Evolutionary conservation across 768 basidiomycete species (phyloP).

Genomic region (Mycena indigotica): DNA sequence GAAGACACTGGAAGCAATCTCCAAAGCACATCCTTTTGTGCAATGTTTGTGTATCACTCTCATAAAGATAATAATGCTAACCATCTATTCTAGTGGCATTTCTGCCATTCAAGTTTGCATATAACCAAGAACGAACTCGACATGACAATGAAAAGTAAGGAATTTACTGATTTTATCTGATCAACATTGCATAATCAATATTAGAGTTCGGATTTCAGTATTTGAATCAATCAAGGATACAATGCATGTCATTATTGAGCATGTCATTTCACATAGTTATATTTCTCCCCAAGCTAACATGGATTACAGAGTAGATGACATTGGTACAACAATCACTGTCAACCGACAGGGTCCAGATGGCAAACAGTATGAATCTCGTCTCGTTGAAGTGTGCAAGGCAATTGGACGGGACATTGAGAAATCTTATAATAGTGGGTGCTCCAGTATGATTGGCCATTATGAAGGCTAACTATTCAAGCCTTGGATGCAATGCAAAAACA

Average conservation of each 20-base stretch:
- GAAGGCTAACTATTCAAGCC: background rate
- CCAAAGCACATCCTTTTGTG: background rate
- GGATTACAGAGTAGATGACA: background rate
- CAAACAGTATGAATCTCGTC: no score
- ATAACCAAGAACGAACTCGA: background rate
- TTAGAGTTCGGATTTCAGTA: no score
- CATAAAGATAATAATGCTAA: background rate
- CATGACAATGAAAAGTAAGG: background rate
- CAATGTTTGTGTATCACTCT: background rate
- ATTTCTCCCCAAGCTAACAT: background rate
- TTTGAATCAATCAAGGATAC: conserved; percentile 3
- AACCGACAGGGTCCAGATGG: background rate
- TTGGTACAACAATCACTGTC: background rate
- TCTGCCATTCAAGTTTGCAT: background rate
- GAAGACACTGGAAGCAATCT: background rate
- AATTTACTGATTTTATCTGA: no score
- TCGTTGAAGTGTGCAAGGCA: background rate
- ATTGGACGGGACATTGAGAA: background rate
- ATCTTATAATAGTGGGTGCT: conserved; percentile 1
- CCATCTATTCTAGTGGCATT: background rate
- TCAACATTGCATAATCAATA: no score
- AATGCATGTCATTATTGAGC: conserved; percentile 1
- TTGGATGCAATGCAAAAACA: background rate
- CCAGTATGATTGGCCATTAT: background rate
- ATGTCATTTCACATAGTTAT: background rate